Base-by-base conservation (phyloP, 1,284 basidiomycete species). In the Kwoniella shivajii region DNA sequence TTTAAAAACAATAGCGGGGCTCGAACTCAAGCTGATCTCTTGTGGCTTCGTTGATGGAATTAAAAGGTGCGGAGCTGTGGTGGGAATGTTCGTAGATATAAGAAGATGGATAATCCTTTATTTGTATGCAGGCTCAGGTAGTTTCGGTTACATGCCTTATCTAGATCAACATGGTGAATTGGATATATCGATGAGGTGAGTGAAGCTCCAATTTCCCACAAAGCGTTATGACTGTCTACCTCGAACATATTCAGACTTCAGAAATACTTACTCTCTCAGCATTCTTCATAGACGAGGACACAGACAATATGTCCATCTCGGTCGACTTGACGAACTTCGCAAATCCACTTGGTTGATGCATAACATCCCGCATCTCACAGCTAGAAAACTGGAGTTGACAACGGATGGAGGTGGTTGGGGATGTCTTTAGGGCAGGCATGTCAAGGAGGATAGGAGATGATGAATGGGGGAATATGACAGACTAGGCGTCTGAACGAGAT, bases 361-460 rank as follows among this genome's bases (percentile, higher is more conserved):
- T 63, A 86, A 88, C 1, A 88, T 98, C 50, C 92, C 95, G 7
- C 95, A 91, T 10, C 81, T 92, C 34, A 88, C 97, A 14, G 91
- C 94, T 2, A 83, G 95, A 47, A 90, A 90, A 74, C 77, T 97
- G 55, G 96, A 99, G 72, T 84, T 89, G 56, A 86, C 85, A 3
- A 84, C 92, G n/a, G 93, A 97, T 72, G 87, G 84, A 42, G 92
- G 93, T 24, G 92, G 92, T 11, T 97, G 94, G 94, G 89, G 90
- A 68, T 89, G 89, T 47, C 78, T 96, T 49, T 95, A 68, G 67
- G 22, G 22, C 16, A 13, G 26, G 24, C 4, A 4, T 16, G 13
- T 9, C 24, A 20, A 44, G 20, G 24, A 14, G 13, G 11, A 26
- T 27, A 11, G 34, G 10, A 10, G 10, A 36, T 10, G 34, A 36